Evolutionary conservation across 192 early-diverging fungal species (phyloP).

Genomic region (Coemansia sp.): DNA sequence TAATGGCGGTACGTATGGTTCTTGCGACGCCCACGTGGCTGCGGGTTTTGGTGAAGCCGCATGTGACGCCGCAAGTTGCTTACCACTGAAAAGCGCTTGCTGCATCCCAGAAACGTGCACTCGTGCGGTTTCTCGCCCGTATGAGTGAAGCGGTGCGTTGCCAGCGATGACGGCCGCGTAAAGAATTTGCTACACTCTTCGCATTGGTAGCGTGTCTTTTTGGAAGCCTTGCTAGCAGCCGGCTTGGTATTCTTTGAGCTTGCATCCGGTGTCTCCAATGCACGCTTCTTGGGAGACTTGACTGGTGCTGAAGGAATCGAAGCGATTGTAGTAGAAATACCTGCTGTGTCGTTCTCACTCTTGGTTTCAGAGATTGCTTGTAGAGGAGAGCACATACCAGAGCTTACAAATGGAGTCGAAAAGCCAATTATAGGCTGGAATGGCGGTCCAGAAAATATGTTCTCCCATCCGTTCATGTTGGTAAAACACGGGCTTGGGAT

Average conservation of each 20-base stretch:
- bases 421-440: background rate
- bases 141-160: slow-evolving; percentile 67
- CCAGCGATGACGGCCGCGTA: slow-evolving; percentile 61
- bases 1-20: background rate
- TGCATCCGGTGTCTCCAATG: background rate
- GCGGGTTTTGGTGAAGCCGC: background rate
- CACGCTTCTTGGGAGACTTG: background rate
- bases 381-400: background rate
- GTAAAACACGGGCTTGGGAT: background rate
- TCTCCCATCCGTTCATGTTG: background rate
- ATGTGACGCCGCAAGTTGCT: slow-evolving; percentile 70
- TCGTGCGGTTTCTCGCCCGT: slow-evolving; percentile 69
- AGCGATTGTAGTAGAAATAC: background rate
- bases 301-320: background rate
- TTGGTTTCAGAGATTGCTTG: background rate
- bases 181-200: slow-evolving; percentile 62
- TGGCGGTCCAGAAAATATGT: background rate
- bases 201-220: slow-evolving; percentile 37
- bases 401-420: background rate
- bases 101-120: slow-evolving; percentile 58
- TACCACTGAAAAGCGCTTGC: slow-evolving; percentile 64
- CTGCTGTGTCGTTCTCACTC: background rate
- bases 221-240: background rate
- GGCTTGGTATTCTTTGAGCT: background rate
- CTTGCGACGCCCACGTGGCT: background rate